Evolutionary conservation across 441 rosid genomes (phyloP).

Genomic region (Raphanus hybrid): DNA sequence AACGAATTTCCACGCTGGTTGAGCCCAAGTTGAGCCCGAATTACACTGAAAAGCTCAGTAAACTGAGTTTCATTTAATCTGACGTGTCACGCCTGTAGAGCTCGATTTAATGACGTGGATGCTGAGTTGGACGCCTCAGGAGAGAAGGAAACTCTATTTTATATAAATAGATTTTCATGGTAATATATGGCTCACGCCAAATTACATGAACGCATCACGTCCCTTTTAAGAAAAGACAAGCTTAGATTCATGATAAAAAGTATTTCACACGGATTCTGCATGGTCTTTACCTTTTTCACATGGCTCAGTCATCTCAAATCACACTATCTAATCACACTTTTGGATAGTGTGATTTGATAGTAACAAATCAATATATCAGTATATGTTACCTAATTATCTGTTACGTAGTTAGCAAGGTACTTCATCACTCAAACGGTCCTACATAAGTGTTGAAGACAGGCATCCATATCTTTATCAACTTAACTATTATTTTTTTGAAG

Average conservation of each 20-base stretch:
- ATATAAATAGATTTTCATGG: neutral
- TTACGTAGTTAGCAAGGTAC: neutral
- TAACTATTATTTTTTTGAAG: neutral
- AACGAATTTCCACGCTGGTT: too few relatives aligned
- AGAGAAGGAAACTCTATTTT: too few relatives aligned
- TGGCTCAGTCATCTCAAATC: conserved; percentile 49
- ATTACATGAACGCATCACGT: conserved; percentile 34
- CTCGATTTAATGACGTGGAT: too few relatives aligned
- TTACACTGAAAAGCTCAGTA: too few relatives aligned
- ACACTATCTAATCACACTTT: conserved; percentile 1
- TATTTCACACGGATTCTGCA: conserved; percentile 69
- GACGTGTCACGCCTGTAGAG: too few relatives aligned
- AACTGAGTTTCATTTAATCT: too few relatives aligned
- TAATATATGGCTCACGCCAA: conserved; percentile 31
- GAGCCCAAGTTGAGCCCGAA: too few relatives aligned
- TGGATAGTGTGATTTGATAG: neutral
- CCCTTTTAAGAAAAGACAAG: neutral
- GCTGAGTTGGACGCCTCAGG: too few relatives aligned
- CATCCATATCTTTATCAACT: neutral
- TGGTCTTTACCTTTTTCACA: conserved; percentile 61
- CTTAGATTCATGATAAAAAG: conserved; percentile 45
- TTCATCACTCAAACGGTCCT: neutral
- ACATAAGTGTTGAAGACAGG: neutral
- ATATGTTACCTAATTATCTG: neutral
- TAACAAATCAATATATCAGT: neutral